These are phyloP conservation scores for Cyclospora cayetanensis DNA, from an alignment of 169 alveolate genomes.

Conservation along the genomic window DNA sequence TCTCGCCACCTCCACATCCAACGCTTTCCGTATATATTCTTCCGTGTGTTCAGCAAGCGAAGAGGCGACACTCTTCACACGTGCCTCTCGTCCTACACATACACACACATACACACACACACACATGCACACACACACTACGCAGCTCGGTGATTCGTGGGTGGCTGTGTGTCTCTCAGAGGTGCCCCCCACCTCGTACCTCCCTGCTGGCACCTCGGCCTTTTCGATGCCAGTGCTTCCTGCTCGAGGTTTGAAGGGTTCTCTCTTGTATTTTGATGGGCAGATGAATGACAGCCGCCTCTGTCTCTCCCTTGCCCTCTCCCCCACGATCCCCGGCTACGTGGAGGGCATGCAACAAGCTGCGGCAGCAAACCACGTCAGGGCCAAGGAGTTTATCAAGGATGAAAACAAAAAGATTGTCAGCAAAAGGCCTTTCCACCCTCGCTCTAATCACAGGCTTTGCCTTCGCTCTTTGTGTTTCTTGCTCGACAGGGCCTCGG, in stretches of 20 bases:
- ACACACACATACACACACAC: too few relatives aligned
- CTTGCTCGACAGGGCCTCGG: too few relatives aligned
- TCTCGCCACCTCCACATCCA: too few relatives aligned
- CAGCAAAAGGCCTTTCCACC: not conserved
- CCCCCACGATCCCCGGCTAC: conserved; percentile 88
- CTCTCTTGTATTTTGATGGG: conserved; percentile 91
- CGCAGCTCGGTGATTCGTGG: not conserved
- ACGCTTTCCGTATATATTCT: too few relatives aligned
- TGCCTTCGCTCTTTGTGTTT: too few relatives aligned
- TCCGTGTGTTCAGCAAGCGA: too few relatives aligned
- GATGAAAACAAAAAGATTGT: conserved; percentile 83
- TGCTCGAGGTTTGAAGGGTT: conserved; percentile 81
- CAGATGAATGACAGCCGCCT: conserved; percentile 93
- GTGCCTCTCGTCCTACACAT: too few relatives aligned
- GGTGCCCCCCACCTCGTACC: conserved; percentile 83
- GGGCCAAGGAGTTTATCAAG: conserved; percentile 82
- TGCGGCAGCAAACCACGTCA: conserved; percentile 89
- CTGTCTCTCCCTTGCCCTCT: conserved; percentile 84
- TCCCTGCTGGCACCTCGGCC: conserved; percentile 73
- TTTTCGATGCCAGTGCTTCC: conserved; percentile 79
- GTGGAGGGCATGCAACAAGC: conserved; percentile 89
- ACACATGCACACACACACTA: too few relatives aligned
- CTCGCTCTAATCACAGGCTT: too few relatives aligned
- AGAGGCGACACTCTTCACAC: too few relatives aligned
- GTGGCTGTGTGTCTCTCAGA: conserved; percentile 49